A percentile compares a stretch with the other conserved stretches of the same genome.
These are phyloP conservation scores for Fennellomyces sp. DNA, from an alignment of 371 early-diverging fungal species.

Conservation along the genomic window DNA sequence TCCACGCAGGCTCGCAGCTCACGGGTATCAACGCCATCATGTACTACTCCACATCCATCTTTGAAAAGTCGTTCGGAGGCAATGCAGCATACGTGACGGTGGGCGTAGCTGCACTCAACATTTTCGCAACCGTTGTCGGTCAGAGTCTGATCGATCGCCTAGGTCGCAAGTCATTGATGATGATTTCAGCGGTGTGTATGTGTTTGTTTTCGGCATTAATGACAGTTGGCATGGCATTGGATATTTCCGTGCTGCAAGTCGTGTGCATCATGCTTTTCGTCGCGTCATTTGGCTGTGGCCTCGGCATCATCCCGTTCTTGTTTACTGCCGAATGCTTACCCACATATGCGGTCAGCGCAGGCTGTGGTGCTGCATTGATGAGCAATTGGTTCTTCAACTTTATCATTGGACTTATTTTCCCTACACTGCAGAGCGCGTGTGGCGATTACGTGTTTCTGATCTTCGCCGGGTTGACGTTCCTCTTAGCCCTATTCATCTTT, in stretches of 20 bases:
- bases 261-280: conserved; percentile 78
- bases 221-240: conserved; percentile 45
- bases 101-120: conserved; percentile 51
- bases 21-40: conserved; percentile 88
- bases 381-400: conserved; percentile 76
- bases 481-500: conserved; percentile 58
- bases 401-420: conserved; percentile 66
- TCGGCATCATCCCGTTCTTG: conserved; percentile 78
- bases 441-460: conserved; percentile 75
- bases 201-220: conserved; percentile 39
- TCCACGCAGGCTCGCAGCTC: conserved; percentile 74
- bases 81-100: conserved; percentile 42
- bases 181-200: conserved; percentile 57
- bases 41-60: conserved; percentile 77
- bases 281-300: conserved; percentile 81
- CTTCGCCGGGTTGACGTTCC: conserved; percentile 61
- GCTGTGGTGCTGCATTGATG: conserved; percentile 60
- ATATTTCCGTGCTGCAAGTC: conserved; percentile 59
- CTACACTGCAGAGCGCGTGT: conserved; percentile 58
- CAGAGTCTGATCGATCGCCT: conserved; percentile 56
- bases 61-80: conserved; percentile 44
- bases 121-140: conserved; percentile 53
- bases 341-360: conserved; percentile 63
- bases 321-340: conserved; percentile 70
- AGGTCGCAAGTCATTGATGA: conserved; percentile 64